Evolutionary conservation across 441 rosid genomes (phyloP), one percentile per base, ranked within the genome.

Genomic region (Cnidoscolus chayamansa): DNA sequence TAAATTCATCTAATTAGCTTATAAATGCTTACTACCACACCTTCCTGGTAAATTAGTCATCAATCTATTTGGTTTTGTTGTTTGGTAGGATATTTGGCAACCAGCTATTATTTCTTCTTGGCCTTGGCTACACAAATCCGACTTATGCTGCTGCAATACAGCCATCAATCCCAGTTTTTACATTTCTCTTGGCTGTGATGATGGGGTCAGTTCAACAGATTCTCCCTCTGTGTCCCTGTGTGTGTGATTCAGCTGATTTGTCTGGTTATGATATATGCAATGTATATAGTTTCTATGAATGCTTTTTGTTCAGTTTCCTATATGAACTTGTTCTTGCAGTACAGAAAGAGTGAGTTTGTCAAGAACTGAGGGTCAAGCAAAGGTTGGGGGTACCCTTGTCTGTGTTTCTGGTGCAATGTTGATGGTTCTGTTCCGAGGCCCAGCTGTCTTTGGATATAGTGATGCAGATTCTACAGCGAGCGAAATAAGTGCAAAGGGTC

Each of bases 121-220:
- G 99, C 81, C 93, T 95, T 73, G 86, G 89, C 80, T 91, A 91
- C 85, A 95, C 98, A 70, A 95, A 88, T 90, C 98, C 99, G 71
- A 91, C 98, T 56, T 91, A 91, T 76, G 99, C 99, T 77, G 98
- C 99, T 74, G 98, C 98, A 53, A 90, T 83, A 79, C 99, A 95
- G 80, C 99, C 98, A 74, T 80, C 99, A 2, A 95, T 95, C 73
- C 99, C 99, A 32, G 98, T 95, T 72, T 95, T 95, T 72, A 95
- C 99, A 59, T 93, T 93, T 78, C 78, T 95, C 67, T 84, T 95
- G 60, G 98, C 98, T 69, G 91, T 91, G 53, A 81, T 88, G 82
- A 91, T 90, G 97, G 97, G 99, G 98, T 95, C 77, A 83, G 87
- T 75, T 40, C 65, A 59, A 63, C 17, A 59, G 53, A 64, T 70